Evolutionary conservation across 495 filamentous ascomycete genomes (phyloP).

Genomic region (Aspergillus carlsbadensis): DNA sequence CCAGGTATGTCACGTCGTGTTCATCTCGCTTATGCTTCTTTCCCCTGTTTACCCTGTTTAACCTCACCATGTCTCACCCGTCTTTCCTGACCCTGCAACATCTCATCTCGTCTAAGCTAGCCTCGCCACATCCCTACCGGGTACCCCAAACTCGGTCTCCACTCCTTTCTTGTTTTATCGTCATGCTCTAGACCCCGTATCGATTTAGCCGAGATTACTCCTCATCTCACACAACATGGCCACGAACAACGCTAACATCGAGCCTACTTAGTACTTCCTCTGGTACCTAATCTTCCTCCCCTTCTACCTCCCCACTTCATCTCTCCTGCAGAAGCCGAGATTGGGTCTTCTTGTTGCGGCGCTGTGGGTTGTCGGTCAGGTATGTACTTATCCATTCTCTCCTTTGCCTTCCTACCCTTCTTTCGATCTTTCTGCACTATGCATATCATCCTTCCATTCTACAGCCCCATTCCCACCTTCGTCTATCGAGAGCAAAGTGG

Average conservation of each 20-base stretch:
- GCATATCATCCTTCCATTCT: too few relatives aligned
- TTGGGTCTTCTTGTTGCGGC: slow-evolving; percentile 61
- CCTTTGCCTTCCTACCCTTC: not conserved
- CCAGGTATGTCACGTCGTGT: slow-evolving; percentile 67
- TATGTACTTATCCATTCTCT: slow-evolving; percentile 23
- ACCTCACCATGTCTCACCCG: not conserved
- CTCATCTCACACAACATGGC: not conserved
- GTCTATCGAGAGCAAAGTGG: too few relatives aligned
- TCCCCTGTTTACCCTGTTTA: not conserved
- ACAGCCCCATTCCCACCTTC: too few relatives aligned
- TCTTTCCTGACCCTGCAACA: not conserved
- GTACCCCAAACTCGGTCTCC: too few relatives aligned
- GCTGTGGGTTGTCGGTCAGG: slow-evolving; percentile 72
- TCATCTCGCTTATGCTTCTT: not conserved
- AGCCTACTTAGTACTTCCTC: slow-evolving; percentile 84
- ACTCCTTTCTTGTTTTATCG: too few relatives aligned
- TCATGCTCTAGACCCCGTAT: too few relatives aligned
- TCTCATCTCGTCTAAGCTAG: not conserved
- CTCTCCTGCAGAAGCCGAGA: slow-evolving; percentile 56
- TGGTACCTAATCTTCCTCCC: slow-evolving; percentile 96
- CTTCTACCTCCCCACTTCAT: slow-evolving; percentile 80
- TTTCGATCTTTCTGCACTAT: too few relatives aligned
- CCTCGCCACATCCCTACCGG: not conserved
- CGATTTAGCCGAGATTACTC: too few relatives aligned
- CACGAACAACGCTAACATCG: not conserved